These are phyloP conservation scores for Samsoniella hepiali DNA, from an alignment of 2,329 filamentous ascomycete genomes.

Conservation along the genomic window DNA sequence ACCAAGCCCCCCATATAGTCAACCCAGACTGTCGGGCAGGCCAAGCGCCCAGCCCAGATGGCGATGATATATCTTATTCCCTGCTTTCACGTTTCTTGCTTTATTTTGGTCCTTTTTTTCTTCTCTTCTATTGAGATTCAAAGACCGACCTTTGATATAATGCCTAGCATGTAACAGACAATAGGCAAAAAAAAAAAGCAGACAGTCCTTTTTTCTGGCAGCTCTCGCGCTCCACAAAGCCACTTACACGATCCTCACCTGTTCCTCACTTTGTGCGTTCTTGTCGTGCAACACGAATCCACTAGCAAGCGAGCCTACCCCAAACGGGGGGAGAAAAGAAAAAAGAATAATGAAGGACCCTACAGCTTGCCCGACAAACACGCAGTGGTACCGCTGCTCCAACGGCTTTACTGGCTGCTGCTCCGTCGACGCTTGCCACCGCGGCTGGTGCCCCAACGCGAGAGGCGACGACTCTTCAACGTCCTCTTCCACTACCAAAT, in stretches of 20 bases:
- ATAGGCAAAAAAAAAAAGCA: not conserved
- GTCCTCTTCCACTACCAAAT: not conserved
- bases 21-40: not conserved
- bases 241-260: conserved; percentile 11
- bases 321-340: not conserved
- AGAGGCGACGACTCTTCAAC: not conserved
- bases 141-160: not conserved
- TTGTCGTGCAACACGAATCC: not conserved
- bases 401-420: conserved; percentile 46
- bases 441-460: conserved; percentile 30
- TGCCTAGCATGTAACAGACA: not conserved
- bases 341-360: not conserved
- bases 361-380: conserved; percentile 29
- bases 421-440: conserved; percentile 40
- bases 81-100: not conserved
- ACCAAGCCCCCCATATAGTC: not conserved
- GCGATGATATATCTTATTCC: not conserved
- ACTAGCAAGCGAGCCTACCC: not conserved
- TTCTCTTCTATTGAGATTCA: no score
- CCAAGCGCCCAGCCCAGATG: not conserved
- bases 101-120: not conserved
- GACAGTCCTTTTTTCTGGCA: not conserved
- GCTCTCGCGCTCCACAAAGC: not conserved
- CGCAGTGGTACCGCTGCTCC: conserved; percentile 38
- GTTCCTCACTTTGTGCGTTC: conserved; percentile 4